Evolutionary conservation across 805 yeast species (phyloP), one percentile per base, ranked within the genome.

Genomic region (Metschnikowia gruessii): DNA sequence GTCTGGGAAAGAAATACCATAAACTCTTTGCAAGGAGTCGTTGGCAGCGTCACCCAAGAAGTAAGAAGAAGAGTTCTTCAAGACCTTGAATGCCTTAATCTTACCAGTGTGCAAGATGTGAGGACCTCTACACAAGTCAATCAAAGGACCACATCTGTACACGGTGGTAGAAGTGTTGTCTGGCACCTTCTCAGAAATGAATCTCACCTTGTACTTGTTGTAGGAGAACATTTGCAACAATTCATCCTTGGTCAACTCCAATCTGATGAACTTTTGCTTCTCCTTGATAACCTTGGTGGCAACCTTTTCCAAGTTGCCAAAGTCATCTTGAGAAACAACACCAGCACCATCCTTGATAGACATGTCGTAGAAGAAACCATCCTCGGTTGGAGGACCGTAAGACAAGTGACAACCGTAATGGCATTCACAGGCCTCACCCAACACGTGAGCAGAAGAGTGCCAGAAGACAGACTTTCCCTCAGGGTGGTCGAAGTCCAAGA

Each of bases 1-100:
- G 70, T 94, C 99, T 53, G 99, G 99, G 90, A 94, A 94, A 12
- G 97, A 87, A 55, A 94, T 84, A 81, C 99, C 99, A 66, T 94
- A 94, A 46, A 94, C 81, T 77, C 99, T 88, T 75, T 94, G 99
- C 69, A 94, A 78, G 17, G 97, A 90, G 68, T 94, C 99, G 66
- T 94, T 92, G 58, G 76, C 76, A 40, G 95, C 72, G 58, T 92
- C 97, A 71, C 97, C 99, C 61, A 89, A 74, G 77, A 94, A 94
- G 74, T 94, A 94, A 45, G 97, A 90, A 1, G 97, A 85, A 15
- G 98, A 92, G 77, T 91, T 92, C 75, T 94, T 94, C 71, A 94
- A 79, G 42, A 94, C 81, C 72, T 92, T 92, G 75, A 91, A 81
- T 45, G 96, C 87, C 80, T 94, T 94, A 62, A 94, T 88, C 67